phyloP scores from a whole-genome alignment of 2,329 filamentous ascomycete species.

The Cercospora nicotianae region DNA sequence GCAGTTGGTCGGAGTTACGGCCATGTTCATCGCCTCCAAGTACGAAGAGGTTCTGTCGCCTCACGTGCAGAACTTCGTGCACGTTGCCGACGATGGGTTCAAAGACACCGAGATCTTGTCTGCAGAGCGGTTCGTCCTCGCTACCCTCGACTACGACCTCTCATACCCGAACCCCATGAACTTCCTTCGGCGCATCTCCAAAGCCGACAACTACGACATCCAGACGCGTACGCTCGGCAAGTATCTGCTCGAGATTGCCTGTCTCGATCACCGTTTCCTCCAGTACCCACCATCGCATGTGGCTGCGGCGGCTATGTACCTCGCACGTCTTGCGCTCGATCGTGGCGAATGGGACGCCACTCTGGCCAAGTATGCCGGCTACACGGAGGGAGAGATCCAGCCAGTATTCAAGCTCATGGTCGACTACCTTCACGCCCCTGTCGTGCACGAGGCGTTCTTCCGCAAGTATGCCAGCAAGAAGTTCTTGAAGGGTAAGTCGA shows the following conservation, averaged over 20 bases:
- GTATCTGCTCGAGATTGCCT: conserved; percentile 95
- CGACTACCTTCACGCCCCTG: conserved; percentile 88
- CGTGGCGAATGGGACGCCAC: conserved; percentile 91
- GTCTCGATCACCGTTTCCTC: conserved; percentile 94
- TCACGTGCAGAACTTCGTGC: conserved; percentile 94
- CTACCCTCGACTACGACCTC: conserved; percentile 90
- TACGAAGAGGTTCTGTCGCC: conserved; percentile 98
- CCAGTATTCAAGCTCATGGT: conserved; percentile 93
- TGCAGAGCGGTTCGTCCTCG: conserved; percentile 92
- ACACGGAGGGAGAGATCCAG: conserved; percentile 87
- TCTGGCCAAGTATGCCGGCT: conserved; percentile 86
- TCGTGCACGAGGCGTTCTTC: conserved; percentile 96
- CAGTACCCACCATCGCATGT: conserved; percentile 83
- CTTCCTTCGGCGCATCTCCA: conserved; percentile 96
- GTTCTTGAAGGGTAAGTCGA: conserved; percentile 84
- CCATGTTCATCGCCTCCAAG: conserved; percentile 99
- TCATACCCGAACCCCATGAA: conserved; percentile 99
- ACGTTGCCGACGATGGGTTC: conserved; percentile 96
- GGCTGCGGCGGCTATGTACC: conserved; percentile 91
- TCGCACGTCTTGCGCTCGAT: conserved; percentile 85
- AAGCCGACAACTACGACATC: conserved; percentile 99
- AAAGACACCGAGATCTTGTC: conserved; percentile 91
- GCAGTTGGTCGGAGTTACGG: conserved; percentile 93
- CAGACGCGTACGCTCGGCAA: conserved; percentile 96
- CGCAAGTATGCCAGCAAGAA: conserved; percentile 99